phyloP scores from a whole-genome alignment of 2,329 filamentous ascomycete genomes.

The Aphanocladium album region DNA sequence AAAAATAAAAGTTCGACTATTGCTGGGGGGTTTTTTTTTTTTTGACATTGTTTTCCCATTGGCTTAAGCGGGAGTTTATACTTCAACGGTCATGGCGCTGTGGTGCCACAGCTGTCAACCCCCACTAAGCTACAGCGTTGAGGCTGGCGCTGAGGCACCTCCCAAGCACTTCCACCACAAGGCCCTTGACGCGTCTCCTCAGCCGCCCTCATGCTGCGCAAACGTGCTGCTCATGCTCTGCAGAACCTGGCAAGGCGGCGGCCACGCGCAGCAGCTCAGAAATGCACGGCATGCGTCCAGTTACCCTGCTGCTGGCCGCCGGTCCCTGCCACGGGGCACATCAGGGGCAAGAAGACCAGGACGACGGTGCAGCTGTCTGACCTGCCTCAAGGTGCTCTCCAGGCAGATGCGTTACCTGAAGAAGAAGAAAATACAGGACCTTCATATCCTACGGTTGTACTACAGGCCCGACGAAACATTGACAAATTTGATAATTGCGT shows the following conservation, averaged over 20 bases:
- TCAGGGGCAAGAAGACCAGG: constrained; percentile 49
- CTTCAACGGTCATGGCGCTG: too few relatives aligned
- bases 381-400: constrained; percentile 49
- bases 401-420: constrained; percentile 21
- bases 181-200: background rate
- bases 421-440: constrained; percentile 41
- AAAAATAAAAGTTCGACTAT: too few relatives aligned
- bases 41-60: too few relatives aligned
- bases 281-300: background rate
- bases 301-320: background rate
- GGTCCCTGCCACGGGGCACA: background rate
- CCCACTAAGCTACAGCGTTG: too few relatives aligned
- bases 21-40: too few relatives aligned
- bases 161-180: background rate
- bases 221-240: background rate
- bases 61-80: too few relatives aligned
- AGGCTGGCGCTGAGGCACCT: background rate
- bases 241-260: background rate
- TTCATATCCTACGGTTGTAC: constrained; percentile 78
- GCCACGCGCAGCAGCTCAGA: background rate
- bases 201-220: constrained; percentile 6
- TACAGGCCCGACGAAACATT: constrained; percentile 87
- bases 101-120: too few relatives aligned
- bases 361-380: constrained; percentile 51
- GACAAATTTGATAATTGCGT: constrained; percentile 86